Conservation (phyloP, 192 early-diverging fungal genomes). For the Linnemannia zychae region DNA sequence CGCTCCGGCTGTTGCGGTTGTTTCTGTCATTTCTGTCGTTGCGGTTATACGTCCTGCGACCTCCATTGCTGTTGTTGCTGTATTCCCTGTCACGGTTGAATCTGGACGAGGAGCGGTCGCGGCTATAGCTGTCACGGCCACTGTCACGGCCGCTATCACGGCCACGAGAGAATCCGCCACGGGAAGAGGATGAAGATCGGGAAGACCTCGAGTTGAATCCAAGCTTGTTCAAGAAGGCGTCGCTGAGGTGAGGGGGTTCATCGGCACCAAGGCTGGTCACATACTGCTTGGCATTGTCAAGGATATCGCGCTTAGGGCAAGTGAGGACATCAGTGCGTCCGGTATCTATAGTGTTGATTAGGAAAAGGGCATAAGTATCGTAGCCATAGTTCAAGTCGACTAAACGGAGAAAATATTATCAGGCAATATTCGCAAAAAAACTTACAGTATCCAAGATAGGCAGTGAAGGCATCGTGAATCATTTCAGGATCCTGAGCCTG, state of each 20-base stretch:
- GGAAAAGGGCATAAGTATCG: not conserved
- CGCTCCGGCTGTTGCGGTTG: not conserved
- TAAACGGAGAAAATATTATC: too few species aligned
- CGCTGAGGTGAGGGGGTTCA: constrained; percentile 60
- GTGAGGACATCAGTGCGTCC: constrained; percentile 56
- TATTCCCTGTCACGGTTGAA: constrained; percentile 18
- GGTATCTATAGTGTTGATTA: constrained; percentile 41
- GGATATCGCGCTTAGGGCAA: constrained; percentile 49
- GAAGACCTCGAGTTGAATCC: constrained; percentile 40
- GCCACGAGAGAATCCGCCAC: constrained; percentile 20
- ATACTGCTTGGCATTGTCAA: constrained; percentile 55
- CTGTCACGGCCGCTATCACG: not conserved
- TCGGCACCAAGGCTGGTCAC: constrained; percentile 55
- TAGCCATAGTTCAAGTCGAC: not conserved
- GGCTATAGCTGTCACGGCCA: constrained; percentile 20
- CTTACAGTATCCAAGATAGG: constrained; percentile 67
- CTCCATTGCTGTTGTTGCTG: constrained; percentile 8
- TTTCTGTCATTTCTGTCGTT: constrained; percentile 16
- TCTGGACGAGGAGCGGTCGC: constrained; percentile 10
- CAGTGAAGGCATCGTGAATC: constrained; percentile 68
- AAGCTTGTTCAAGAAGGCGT: constrained; percentile 56
- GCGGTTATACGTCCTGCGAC: not conserved
- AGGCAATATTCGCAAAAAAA: not conserved
- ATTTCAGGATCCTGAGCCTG: constrained; percentile 61
- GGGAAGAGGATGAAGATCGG: constrained; percentile 3